phyloP scores from a whole-genome alignment of 768 basidiomycete genomes.

The Agaricus sinodeliciosus region DNA sequence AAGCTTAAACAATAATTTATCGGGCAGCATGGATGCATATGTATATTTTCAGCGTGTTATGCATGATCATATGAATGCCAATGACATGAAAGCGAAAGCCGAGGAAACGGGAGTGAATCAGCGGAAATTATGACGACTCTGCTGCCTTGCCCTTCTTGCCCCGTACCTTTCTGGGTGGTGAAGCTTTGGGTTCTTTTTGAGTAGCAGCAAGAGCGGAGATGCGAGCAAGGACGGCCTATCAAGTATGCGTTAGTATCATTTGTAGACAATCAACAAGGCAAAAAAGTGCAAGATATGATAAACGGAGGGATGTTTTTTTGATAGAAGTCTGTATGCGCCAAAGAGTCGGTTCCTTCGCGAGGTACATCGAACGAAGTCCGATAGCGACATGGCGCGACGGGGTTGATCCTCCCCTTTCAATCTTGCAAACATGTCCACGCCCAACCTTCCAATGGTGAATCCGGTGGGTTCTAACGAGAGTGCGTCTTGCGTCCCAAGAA shows the following conservation, averaged over 20 bases:
- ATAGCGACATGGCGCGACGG: conserved; percentile 68
- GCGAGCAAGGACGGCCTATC: conserved; percentile 69
- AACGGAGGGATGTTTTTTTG: conserved; percentile 9
- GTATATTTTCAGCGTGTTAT: conserved; percentile 19
- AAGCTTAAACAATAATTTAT: neutral
- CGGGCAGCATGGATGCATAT: conserved; percentile 16
- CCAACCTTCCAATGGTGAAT: conserved; percentile 66
- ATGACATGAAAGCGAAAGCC: conserved; percentile 19
- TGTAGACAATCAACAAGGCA: neutral
- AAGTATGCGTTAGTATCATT: conserved; percentile 22
- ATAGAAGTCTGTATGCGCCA: conserved; percentile 51
- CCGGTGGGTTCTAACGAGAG: conserved; percentile 92
- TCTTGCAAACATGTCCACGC: conserved; percentile 95
- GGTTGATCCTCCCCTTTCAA: conserved; percentile 57
- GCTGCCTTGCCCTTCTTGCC: conserved; percentile 54
- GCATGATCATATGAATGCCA: conserved; percentile 23
- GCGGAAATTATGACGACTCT: conserved; percentile 12
- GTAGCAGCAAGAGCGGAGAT: conserved; percentile 64
- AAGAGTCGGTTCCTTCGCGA: conserved; percentile 64
- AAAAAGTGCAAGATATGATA: conserved; percentile 10
- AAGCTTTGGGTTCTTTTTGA: conserved; percentile 64
- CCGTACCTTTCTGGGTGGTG: conserved; percentile 62
- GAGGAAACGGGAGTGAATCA: conserved; percentile 18
- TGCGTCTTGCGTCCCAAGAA: conserved; percentile 37
- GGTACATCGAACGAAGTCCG: conserved; percentile 57